Percentiles rank a stretch among this genome's conserved stretches.
These are phyloP conservation scores for Sabuloglossum arenarium DNA, from an alignment of 495 filamentous ascomycete species.

Conservation along the genomic window DNA sequence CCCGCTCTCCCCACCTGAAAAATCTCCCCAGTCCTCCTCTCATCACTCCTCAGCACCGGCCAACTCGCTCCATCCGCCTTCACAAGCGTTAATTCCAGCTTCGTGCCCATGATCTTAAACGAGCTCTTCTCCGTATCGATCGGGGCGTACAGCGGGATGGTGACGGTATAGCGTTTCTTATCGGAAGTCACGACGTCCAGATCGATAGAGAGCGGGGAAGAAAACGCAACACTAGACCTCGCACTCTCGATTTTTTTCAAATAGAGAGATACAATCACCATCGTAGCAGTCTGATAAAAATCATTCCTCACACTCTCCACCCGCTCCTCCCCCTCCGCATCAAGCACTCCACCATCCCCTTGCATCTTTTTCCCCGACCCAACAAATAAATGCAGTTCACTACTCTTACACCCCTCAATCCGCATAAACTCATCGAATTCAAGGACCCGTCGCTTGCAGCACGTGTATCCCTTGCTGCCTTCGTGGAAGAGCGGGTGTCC, in stretches of 20 bases:
- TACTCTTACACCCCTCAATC: constrained; percentile 74
- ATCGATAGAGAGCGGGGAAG: constrained; percentile 27
- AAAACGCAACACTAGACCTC: constrained; percentile 47
- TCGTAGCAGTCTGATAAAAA: constrained; percentile 79
- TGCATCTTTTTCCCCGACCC: constrained; percentile 45
- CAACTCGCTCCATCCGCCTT: constrained; percentile 73
- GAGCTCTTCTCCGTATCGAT: constrained; percentile 54
- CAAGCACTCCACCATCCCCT: constrained; percentile 27
- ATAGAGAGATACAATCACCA: constrained; percentile 81
- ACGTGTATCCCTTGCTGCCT: constrained; percentile 90
- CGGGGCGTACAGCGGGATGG: constrained; percentile 50
- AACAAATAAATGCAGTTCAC: constrained; percentile 65
- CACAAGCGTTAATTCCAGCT: constrained; percentile 66
- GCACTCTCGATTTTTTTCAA: constrained; percentile 91
- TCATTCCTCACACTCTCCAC: constrained; percentile 60
- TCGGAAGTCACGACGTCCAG: constrained; percentile 74
- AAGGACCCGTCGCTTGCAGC: constrained; percentile 84
- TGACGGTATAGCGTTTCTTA: constrained; percentile 58
- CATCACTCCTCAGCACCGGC: constrained; percentile 77
- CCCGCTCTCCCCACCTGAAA: constrained; percentile 67
- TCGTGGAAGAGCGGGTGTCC: constrained; percentile 87
- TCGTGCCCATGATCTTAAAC: constrained; percentile 84
- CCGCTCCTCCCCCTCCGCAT: constrained; percentile 29
- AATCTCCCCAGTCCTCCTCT: constrained; percentile 55
- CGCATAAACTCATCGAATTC: constrained; percentile 98